phyloP scores from a whole-genome alignment of 352 stramenopile species.

The Globisporangium solare region DNA sequence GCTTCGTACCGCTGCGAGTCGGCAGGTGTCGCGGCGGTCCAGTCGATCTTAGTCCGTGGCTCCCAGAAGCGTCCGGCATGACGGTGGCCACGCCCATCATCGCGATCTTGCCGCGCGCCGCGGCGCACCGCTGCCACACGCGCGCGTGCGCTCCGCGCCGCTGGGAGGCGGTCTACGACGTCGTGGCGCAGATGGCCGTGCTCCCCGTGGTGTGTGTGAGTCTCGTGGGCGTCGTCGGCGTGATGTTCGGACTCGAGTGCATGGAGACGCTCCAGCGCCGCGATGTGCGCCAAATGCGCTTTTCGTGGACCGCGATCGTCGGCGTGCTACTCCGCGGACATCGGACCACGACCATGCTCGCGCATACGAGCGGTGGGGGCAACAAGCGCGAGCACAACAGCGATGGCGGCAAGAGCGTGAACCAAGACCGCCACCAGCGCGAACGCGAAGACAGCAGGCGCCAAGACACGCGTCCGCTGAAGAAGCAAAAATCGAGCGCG shows the following conservation, averaged over 20 bases:
- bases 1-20: too few species aligned
- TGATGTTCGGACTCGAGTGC: conserved; percentile 53
- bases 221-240: conserved; percentile 49
- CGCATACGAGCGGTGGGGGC: too few species aligned
- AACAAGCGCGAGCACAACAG: too few species aligned
- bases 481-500: too few species aligned
- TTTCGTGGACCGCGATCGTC: background rate
- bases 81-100: background rate
- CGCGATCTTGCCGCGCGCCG: conserved; percentile 7
- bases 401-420: too few species aligned
- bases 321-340: background rate
- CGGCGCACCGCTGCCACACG: background rate
- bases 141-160: background rate
- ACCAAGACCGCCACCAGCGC: too few species aligned
- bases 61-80: conserved; percentile 1
- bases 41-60: too few species aligned
- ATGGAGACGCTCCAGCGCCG: conserved; percentile 42
- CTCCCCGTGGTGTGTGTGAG: conserved; percentile 59
- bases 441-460: too few species aligned
- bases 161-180: conserved; percentile 22
- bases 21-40: too few species aligned
- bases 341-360: too few species aligned
- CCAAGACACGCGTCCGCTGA: too few species aligned
- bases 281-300: conserved; percentile 7
- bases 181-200: conserved; percentile 49